Evolutionary conservation across 1,139 yeast genomes (phyloP), one percentile per base, ranked within the genome.

Genomic region (Geotrichum carabidarum): DNA sequence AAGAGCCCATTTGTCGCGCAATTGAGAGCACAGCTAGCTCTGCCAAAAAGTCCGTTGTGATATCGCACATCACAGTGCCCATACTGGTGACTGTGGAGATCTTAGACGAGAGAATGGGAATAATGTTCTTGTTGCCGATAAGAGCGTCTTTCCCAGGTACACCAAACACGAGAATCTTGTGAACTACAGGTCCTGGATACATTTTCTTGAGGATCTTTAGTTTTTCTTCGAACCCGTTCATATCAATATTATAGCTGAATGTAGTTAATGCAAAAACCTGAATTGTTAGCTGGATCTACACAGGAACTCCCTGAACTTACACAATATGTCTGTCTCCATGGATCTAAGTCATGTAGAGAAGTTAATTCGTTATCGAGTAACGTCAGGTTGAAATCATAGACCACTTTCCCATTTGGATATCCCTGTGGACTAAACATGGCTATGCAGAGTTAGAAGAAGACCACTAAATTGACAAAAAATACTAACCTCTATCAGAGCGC

Each of bases 261-360:
- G 73, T 71, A 0, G 82, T 80, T 22, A 86, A 63, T 0, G 94
- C 96, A 37, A 91, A 65, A 0, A 86, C 70, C 46, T 78, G 31
- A 22, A 34, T n/a, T 31, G 50, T 48, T 44, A 56, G 53, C 15
- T 30, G 11, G 15, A 3, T 22, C 8, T 9, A 35, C 14, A 2
- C 8, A n/a, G 14, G 48, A 14, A 15, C 8, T 32, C 8, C 6
- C 11, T 30, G 17, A 8, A 48, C 59, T 48, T 54, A 57, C 59
- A 34, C 59, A 54, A 44, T 67, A 53, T 34, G 69, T 68, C 67
- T 89, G 89, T 52, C 98, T 72, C 68, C 78, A 88, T 1, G 96
- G 96, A 68, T 93, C 98, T 60, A 91, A 82, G 68, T 91, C 97
- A 62, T 86, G 88, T 54, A 91, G 73, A 57, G 86, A 84, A 8